phyloP scores from a whole-genome alignment of 257 asterid genomes.

The Nicotiana otophora region DNA sequence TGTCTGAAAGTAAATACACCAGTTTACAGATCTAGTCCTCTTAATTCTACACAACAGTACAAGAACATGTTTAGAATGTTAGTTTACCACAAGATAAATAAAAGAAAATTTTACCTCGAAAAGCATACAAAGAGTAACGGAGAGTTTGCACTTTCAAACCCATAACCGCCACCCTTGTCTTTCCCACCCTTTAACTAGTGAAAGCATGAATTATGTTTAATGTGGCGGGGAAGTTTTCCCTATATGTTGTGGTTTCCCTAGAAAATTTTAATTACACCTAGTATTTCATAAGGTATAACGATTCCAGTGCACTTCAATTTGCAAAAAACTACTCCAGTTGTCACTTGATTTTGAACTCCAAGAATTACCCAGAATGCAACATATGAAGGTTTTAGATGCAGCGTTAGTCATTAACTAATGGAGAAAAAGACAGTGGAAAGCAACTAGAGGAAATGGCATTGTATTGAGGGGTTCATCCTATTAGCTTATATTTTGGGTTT shows the following conservation, averaged over 20 bases:
- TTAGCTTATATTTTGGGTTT: not conserved
- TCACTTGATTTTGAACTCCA: not conserved
- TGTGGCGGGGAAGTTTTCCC: not conserved
- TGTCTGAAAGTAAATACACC: slow-evolving; percentile 53
- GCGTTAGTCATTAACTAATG: too few relatives aligned
- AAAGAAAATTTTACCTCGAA: not conserved
- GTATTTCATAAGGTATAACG: not conserved
- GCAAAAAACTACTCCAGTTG: not conserved
- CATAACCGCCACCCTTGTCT: not conserved
- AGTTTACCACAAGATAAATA: not conserved
- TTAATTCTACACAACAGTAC: slow-evolving; percentile 33
- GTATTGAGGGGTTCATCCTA: too few relatives aligned
- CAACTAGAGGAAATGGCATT: too few relatives aligned
- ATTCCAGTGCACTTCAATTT: slow-evolving; percentile 3
- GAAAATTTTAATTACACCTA: not conserved
- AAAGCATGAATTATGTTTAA: not conserved
- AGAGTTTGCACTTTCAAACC: not conserved
- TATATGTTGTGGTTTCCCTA: not conserved
- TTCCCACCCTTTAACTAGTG: not conserved
- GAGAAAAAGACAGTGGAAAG: too few relatives aligned
- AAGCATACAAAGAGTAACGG: not conserved
- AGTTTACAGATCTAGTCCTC: slow-evolving; percentile 46
- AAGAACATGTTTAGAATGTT: not conserved
- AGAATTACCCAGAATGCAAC: not conserved
- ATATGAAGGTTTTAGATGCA: not conserved